These are phyloP conservation scores for Castanea crenata DNA, from an alignment of 306 rosid genomes.

Conservation along the genomic window DNA sequence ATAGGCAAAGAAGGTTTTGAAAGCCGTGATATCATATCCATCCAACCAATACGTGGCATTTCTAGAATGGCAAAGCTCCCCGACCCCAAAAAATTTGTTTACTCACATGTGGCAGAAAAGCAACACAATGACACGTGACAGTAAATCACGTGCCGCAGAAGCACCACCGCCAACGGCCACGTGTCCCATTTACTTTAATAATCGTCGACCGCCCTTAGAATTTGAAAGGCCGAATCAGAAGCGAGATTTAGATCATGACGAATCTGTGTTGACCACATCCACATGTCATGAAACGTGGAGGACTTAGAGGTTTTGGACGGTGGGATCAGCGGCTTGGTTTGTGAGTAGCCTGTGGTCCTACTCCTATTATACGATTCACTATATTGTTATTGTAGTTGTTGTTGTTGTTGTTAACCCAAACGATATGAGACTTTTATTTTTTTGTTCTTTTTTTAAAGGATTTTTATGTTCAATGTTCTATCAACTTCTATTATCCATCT, in stretches of 20 bases:
- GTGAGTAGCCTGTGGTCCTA: not conserved
- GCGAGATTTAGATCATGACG: not conserved
- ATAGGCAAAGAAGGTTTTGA: not conserved
- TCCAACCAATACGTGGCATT: conserved; percentile 6
- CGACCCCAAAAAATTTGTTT: not conserved
- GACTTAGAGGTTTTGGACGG: conserved; percentile 32
- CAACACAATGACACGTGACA: conserved; percentile 4
- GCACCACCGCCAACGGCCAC: conserved; percentile 8
- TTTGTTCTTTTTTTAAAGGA: not conserved
- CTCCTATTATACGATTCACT: too few species aligned
- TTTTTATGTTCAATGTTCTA: conserved; percentile 3
- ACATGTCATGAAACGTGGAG: conserved; percentile 40
- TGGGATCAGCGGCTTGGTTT: conserved; percentile 1
- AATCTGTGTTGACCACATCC: conserved; percentile 13
- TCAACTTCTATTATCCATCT: conserved; percentile 21
- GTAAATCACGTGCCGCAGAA: conserved; percentile 12
- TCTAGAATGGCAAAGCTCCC: not conserved
- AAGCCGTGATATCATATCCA: not conserved
- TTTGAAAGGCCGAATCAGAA: not conserved
- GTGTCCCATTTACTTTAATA: conserved; percentile 2
- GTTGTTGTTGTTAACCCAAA: too few species aligned
- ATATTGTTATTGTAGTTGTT: too few species aligned
- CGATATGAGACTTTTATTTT: too few species aligned
- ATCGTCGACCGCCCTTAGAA: conserved; percentile 9
- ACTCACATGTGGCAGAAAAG: conserved; percentile 1